Evolutionary conservation across 148 eudicot species (phyloP).

Genomic region (Amaranthus hypochondriacus): DNA sequence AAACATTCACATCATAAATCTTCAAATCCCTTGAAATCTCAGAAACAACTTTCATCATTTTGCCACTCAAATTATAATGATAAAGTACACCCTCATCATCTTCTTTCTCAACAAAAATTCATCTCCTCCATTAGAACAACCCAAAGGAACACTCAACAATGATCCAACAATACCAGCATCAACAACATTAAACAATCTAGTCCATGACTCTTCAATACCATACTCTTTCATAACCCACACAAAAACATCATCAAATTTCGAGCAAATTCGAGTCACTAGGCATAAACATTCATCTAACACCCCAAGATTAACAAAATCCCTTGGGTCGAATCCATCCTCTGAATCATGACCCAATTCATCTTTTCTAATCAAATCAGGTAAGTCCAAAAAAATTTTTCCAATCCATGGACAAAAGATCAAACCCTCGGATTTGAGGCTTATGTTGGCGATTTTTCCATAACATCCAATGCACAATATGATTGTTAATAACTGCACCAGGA

Average conservation of each 20-base stretch:
- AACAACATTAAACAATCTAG: background rate
- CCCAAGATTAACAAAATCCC: background rate
- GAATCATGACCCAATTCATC: background rate
- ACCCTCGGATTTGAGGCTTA: background rate
- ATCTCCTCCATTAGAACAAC: background rate
- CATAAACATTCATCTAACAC: conserved; percentile 17
- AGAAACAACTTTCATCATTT: background rate
- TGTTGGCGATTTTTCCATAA: background rate
- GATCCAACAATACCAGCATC: background rate
- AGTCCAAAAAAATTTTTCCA: background rate
- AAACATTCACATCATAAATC: background rate
- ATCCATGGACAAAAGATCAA: background rate
- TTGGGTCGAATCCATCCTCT: background rate
- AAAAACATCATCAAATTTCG: background rate
- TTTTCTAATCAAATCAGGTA: background rate
- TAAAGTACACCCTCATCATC: conserved; percentile 6
- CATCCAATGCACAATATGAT: conserved; percentile 4
- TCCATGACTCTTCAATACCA: conserved; percentile 10
- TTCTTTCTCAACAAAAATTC: conserved; percentile 11
- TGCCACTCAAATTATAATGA: background rate
- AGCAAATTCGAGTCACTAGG: background rate
- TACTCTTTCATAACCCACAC: conserved; percentile 23
- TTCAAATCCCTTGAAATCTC: background rate
- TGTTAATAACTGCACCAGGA: conserved; percentile 8
- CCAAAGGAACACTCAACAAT: background rate